Base-by-base conservation (phyloP, 1,139 yeast genomes). In the Sugiyamaella pinicola region DNA sequence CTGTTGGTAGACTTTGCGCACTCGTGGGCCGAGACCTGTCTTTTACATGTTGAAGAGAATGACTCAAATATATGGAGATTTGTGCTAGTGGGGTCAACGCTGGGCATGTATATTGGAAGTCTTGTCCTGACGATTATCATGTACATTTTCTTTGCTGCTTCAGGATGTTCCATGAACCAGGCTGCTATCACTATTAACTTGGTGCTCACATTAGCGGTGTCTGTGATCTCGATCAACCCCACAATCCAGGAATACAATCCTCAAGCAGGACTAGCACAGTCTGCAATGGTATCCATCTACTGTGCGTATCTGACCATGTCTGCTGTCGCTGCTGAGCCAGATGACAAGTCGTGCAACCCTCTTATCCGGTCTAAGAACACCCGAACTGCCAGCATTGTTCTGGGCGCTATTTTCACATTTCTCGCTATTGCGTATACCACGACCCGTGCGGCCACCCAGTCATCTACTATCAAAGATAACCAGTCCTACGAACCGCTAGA, bases 1-100 rank as follows among this genome's bases (percentile, higher is more conserved):
- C 76, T 95, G 49, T 73, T 95, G 51, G 98, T 95, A 28, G 99
- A 95, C 70, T 93, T 90, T 76, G 98, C 99, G 10, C 99, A 95
- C 70, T 95, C 95, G 56, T 95, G 98, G 97, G 98, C 99, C 0
- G 99, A 95, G 65, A 88, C 87, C 9, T 95, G 99, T 68, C 79
- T 93, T 53, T 93, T 86, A 61, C 88, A 89, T 64, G 89, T 93
- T 47, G 98, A 93, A 68, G 77, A 81, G 60, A 95, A 87, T 61
- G 96, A 91, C 58, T 85, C 91, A 48, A 80, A 83, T 51, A 64
- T 87, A 61, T 93, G 99, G 99, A 83, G 88, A 64, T 77, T 81
- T 43, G 72, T 91, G 19, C 75, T 95, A 45, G 81, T 93, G 33
- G 89, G 96, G 1, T 96, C 98, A 0, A 93, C 99, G 0, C 74